These are phyloP conservation scores for Claviceps sp. DNA, from an alignment of 2,329 filamentous ascomycete genomes.

Conservation along the genomic window DNA sequence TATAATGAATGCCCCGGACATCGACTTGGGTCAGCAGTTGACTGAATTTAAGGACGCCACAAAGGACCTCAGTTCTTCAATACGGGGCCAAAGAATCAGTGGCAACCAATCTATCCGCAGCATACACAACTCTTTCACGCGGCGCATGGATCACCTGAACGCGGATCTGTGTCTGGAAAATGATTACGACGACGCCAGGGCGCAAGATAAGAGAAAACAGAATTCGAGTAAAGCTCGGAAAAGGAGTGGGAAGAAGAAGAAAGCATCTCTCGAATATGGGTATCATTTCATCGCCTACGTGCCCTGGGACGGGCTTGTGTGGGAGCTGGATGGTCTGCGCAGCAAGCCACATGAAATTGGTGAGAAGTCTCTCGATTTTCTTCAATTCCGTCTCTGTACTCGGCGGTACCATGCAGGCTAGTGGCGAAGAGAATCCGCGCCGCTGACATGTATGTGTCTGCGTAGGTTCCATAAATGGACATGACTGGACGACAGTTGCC, in stretches of 20 bases:
- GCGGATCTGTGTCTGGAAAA: constrained; percentile 53
- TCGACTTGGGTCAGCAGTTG: constrained; percentile 59
- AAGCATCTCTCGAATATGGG: constrained; percentile 42
- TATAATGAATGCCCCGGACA: constrained; percentile 62
- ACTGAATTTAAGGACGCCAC: constrained; percentile 62
- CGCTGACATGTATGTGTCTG: not conserved
- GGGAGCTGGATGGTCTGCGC: constrained; percentile 82
- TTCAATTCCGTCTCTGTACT: not conserved
- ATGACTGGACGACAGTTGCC: constrained; percentile 54
- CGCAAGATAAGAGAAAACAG: constrained; percentile 20
- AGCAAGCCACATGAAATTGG: constrained; percentile 41
- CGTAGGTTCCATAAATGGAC: constrained; percentile 10
- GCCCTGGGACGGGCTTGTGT: constrained; percentile 58
- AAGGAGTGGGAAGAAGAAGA: constrained; percentile 20
- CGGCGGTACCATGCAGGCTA: not conserved
- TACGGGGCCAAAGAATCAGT: constrained; percentile 64
- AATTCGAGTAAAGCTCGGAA: constrained; percentile 21
- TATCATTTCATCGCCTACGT: constrained; percentile 90
- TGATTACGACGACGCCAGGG: constrained; percentile 28
- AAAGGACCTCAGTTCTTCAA: constrained; percentile 49
- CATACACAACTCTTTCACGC: constrained; percentile 78
- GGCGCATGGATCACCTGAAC: constrained; percentile 63
- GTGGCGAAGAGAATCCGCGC: not conserved
- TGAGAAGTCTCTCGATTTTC: constrained; percentile 6
- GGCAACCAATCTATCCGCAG: constrained; percentile 63